phyloP scores from a whole-genome alignment of 768 basidiomycete genomes.

The Plicaturopsis crispa region DNA sequence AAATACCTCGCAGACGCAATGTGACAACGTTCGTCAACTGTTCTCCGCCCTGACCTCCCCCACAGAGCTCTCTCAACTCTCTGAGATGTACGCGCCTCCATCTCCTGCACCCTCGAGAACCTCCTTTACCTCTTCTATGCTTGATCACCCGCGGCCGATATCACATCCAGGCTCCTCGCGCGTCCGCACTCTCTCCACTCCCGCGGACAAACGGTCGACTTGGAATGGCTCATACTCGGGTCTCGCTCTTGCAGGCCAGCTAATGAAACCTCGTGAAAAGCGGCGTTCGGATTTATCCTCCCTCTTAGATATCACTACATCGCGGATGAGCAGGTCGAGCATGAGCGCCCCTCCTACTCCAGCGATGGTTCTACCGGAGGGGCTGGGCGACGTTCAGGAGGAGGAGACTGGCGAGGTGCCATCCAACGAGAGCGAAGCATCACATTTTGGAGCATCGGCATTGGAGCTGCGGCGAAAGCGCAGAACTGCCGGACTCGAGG shows the following conservation, averaged over 20 bases:
- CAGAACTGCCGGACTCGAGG: conserved; percentile 39
- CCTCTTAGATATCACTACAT: conserved; percentile 26
- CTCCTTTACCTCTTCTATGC: too few relatives aligned
- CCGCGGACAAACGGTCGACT: conserved; percentile 51
- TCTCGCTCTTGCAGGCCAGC: conserved; percentile 36
- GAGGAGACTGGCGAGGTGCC: not conserved
- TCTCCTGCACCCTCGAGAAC: too few relatives aligned
- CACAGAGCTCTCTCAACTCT: conserved; percentile 63
- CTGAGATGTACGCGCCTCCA: conserved; percentile 86
- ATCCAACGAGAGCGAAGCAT: conserved; percentile 11
- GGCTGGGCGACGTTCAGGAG: conserved; percentile 5
- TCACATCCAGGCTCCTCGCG: conserved; percentile 7
- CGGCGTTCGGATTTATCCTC: conserved; percentile 48
- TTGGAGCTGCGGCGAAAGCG: conserved; percentile 52
- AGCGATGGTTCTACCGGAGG: not conserved
- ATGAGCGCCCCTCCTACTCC: conserved; percentile 35
- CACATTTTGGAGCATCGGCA: conserved; percentile 58
- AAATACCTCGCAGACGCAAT: conserved; percentile 70
- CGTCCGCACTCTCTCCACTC: conserved; percentile 16
- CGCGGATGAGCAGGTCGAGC: conserved; percentile 18
- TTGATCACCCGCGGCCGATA: too few relatives aligned
- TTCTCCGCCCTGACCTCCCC: conserved; percentile 72
- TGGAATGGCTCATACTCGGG: conserved; percentile 68
- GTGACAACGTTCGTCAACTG: conserved; percentile 74
- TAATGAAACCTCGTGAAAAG: conserved; percentile 39